Evolutionary conservation across 2,329 filamentous ascomycete genomes (phyloP).

Genomic region (Sporothrix humicola): DNA sequence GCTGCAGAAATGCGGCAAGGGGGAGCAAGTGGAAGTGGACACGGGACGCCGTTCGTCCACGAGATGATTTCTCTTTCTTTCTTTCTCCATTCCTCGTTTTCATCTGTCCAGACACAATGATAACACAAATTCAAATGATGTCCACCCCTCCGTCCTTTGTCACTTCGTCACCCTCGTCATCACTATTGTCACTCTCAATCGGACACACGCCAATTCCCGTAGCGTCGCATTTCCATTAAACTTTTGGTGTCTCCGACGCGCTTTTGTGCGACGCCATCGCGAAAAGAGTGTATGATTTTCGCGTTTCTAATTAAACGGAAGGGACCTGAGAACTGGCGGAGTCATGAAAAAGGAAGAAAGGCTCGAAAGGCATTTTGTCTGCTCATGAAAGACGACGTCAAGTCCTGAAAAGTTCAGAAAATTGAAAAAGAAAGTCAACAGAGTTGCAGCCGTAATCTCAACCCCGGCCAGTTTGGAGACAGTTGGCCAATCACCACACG

Average conservation of each 20-base stretch:
- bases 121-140: neutral
- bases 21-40: slow-evolving; percentile 2
- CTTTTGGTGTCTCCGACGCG: slow-evolving; percentile 17
- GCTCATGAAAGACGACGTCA: neutral
- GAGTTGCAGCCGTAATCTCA: slow-evolving; percentile 27
- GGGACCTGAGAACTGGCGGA: neutral
- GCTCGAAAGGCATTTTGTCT: too few species aligned
- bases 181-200: neutral
- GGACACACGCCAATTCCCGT: neutral
- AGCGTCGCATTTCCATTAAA: slow-evolving; percentile 32
- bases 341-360: neutral
- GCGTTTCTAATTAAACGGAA: slow-evolving; percentile 33
- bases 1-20: neutral
- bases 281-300: slow-evolving; percentile 30
- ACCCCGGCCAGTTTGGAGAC: slow-evolving; percentile 11
- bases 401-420: neutral
- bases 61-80: neutral
- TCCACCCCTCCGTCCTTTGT: neutral
- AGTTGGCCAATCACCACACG: neutral
- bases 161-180: neutral
- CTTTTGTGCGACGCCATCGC: slow-evolving; percentile 26
- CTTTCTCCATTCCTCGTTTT: neutral
- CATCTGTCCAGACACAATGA: neutral
- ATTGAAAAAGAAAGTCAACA: neutral
- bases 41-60: neutral